These are phyloP conservation scores for Suillus spraguei DNA, from an alignment of 768 basidiomycete species.

Conservation along the genomic window DNA sequence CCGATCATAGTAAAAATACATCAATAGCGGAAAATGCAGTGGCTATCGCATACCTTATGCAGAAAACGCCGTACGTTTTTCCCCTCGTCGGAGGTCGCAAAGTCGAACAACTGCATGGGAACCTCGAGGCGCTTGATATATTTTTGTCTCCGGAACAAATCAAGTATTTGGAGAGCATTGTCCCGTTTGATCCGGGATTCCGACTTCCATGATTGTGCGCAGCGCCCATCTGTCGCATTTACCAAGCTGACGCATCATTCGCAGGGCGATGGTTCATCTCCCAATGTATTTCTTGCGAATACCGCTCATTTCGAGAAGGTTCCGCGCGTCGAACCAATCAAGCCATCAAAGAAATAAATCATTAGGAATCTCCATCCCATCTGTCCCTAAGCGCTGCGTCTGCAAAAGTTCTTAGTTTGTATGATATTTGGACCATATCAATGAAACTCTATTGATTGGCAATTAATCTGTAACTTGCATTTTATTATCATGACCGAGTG, in stretches of 20 bases:
- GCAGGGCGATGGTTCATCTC: conserved; percentile 9
- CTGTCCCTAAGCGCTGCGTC: not conserved
- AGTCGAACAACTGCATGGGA: conserved; percentile 37
- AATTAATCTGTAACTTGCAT: not conserved
- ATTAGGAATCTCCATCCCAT: no score
- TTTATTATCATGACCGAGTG: not conserved
- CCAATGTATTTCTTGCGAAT: conserved; percentile 1
- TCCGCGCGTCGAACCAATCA: conserved; percentile 9
- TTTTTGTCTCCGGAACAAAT: conserved; percentile 35
- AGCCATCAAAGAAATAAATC: conserved; percentile 7
- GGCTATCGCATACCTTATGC: conserved; percentile 43
- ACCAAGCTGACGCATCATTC: not conserved
- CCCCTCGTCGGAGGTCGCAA: conserved; percentile 40
- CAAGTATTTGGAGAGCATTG: conserved; percentile 29
- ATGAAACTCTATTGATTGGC: not conserved
- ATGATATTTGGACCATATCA: not conserved
- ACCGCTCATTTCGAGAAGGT: conserved; percentile 14
- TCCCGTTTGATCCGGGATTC: conserved; percentile 39
- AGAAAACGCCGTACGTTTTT: conserved; percentile 42
- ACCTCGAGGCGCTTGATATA: conserved; percentile 39
- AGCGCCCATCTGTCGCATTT: not conserved
- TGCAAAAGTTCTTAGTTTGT: not conserved
- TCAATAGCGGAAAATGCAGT: conserved; percentile 17
- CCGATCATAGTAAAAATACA: not conserved
- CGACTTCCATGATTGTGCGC: conserved; percentile 31